Base-by-base conservation (phyloP, 768 basidiomycete species). In the Russula virescens region DNA sequence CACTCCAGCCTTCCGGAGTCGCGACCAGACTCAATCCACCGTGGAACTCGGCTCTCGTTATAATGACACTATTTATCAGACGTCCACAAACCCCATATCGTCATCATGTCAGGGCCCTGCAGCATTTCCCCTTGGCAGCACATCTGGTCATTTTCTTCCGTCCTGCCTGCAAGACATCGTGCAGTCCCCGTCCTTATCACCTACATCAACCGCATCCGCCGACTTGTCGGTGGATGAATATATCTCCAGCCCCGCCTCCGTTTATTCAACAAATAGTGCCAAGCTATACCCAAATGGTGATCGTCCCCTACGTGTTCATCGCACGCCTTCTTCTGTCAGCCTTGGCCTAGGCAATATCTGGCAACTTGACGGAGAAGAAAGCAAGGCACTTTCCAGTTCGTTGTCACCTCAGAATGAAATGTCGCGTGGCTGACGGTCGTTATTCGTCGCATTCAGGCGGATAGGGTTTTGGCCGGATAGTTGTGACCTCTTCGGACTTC, bases 111-210 rank as follows among this genome's bases (percentile, higher is more conserved):
- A 61, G 63, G 55, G 25, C 47, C 46, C 49, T 63, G 68, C 25
- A 58, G 49, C 59, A 69, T 68, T 58, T 70, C 65, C 68, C 43
- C 56, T 53, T 55, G 65, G 67, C 54, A 51, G 67, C 66, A 40
- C 63, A 66, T 54, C 76, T 19, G 74, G 68, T 21, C 74, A 85
- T 8, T 78, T 90, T 45, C 77, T 91, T n/a, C 89, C 89, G 3
- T 83, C 88, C 9, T 91, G 89, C 75, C 72, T 91, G 66, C 86
- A 88, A 69, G 86, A 89, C 65, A 84, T 88, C 25, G 81, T 89
- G 21, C 82, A 84, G 69, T 83, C 85, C 0, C 85, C 85, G n/a
- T 80, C 87, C 6, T 82, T 68, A 35, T 71, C 72, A 26, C 72
- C 73, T n/a, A 58, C 86, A 21, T 79, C 84, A 5, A 85, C 83